Evolutionary conservation across 2,329 filamentous ascomycete genomes (phyloP), one percentile per base, ranked within the genome.

Genomic region (Epichloe baconii): DNA sequence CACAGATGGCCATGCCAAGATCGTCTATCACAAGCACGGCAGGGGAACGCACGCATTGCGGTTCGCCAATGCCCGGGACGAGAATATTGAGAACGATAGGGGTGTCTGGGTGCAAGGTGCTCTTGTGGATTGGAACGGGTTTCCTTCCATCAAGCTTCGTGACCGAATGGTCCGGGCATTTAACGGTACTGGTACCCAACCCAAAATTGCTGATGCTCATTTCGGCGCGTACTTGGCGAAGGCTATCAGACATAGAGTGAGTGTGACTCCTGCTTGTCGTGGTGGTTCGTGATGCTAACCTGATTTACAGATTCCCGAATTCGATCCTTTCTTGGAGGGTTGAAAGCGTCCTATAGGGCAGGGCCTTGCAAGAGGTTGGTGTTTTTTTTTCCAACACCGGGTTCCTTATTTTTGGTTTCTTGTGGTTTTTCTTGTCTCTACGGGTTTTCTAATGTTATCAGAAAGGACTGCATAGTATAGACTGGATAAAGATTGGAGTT

Each of bases 1-100:
- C n/a, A 31, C 21, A 55, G 55, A 37, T 14, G 23, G 44, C 35
- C 51, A 52, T 36, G 31, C 64, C 44, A 67, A 66, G 55, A 53
- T 66, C 36, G 61, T 67, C 5, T 68, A 66, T 54, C 64, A 66
- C 58, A 66, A 67, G 55, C 59, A 64, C 53, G 65, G 64, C 1
- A 42, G n/a, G 4, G 52, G 54, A 48, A 66, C 65, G 40, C 65
- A 68, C 53, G 57, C 55, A 26, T 63, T 67, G 53, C 62, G 65
- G 15, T 65, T 65, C 36, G 58, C 54, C 38, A 50, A 54, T 23
- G 42, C 48, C 6, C 26, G 48, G 14, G 57, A 60, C 45, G 53
- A 60, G 21, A 35, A 47, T 19, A 15, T 57, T 14, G 64, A 67
- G 56, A 68, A 66, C 49, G 54, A 60, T 31, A 59, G 54, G 49